Evolutionary conservation across 768 basidiomycete genomes (phyloP).

Genomic region (Pleurotus tuoliensis): DNA sequence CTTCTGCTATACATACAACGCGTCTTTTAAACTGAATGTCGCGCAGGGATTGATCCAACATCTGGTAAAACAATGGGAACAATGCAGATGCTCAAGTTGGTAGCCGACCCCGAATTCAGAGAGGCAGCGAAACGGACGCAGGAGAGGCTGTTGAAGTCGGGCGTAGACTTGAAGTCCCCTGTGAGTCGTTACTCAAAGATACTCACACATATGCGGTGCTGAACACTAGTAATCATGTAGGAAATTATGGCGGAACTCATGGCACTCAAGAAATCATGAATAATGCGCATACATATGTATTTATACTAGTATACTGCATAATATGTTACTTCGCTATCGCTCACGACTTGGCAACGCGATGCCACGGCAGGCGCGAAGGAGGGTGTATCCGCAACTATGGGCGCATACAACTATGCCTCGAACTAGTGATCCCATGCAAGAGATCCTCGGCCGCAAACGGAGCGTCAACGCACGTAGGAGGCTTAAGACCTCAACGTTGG

Average conservation of each 20-base stretch:
- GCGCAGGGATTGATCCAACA: constrained; percentile 44
- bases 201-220: neutral
- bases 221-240: neutral
- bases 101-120: constrained; percentile 49
- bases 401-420: no score
- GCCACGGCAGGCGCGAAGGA: no score
- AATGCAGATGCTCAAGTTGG: constrained; percentile 51
- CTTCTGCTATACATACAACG: neutral
- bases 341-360: no score
- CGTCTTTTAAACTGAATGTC: neutral
- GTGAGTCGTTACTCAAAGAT: constrained; percentile 27
- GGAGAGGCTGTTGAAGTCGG: constrained; percentile 53
- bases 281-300: no score
- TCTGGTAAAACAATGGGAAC: constrained; percentile 41
- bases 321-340: no score
- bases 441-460: no score
- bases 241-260: constrained; percentile 2
- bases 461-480: no score
- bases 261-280: neutral
- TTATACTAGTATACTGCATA: no score
- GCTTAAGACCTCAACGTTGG: no score
- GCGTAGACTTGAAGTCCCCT: constrained; percentile 53
- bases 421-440: no score
- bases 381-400: no score
- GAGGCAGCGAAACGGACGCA: constrained; percentile 40